Base-by-base conservation (phyloP, 2,329 filamentous ascomycete genomes). In the Acrodontium crateriforme region DNA sequence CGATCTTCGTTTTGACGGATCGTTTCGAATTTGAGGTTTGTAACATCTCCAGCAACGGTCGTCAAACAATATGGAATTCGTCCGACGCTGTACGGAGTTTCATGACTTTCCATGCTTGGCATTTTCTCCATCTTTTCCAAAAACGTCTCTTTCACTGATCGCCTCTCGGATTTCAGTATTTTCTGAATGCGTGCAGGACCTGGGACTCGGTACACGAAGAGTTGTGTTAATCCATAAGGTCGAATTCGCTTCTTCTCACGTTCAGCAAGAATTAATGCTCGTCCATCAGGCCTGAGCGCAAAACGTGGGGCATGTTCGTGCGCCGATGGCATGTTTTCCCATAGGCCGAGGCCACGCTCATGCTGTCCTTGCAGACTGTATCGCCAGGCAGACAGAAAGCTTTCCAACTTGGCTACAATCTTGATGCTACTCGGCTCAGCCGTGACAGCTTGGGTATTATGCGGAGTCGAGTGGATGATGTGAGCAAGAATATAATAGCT, bases 301-400 rank as follows among this genome's bases (percentile, higher is more conserved):
- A 45, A 52, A 5, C 25, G 35, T 6, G 49, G 43, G 25, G 50
- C 44, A 18, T 52, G 47, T 28, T 49, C 42, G 23, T 48, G 47
- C 9, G 45, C 47, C 14, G 38, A 40, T 2, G 47, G 48, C 41
- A 49, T 44, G 18, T 45, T 45, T 28, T 46, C 45, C 43, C 44
- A 51, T 3, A 44, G 16, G 2, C 44, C 46, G 11, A 42, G 29
- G n/a, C 42, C 42, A 10, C 25, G 19, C 16, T 44, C 40, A 9
- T 37, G 31, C 3, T 31, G 24, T 10, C 40, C 32, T 16, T 40
- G 38, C 10, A 49, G 36, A 3, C 38, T 46, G 31, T 41, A 45
- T 20, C 38, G 29, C 39, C 39, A 45, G 18, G 43, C 40, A 27
- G 41, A 45, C 10, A 50, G 38, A 32, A 46, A 49, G 25, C 44